phyloP scores from a whole-genome alignment of 306 rosid species.

The Cicer judaicum region DNA sequence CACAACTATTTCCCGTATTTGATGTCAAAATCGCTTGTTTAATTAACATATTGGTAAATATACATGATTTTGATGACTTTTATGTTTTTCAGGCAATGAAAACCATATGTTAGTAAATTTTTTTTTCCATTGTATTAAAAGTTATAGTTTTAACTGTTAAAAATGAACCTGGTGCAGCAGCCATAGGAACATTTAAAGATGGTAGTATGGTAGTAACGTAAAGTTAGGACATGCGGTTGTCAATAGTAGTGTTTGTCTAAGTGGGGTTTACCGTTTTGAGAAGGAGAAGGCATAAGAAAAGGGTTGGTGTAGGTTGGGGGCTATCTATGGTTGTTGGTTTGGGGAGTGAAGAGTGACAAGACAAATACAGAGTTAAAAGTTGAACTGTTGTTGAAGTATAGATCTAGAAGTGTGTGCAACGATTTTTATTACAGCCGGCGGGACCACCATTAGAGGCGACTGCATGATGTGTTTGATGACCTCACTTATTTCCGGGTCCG shows the following conservation, averaged over 20 bases:
- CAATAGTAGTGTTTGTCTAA: constrained; percentile 27
- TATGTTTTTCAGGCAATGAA: not conserved
- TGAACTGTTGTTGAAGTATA: constrained; percentile 23
- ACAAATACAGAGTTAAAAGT: constrained; percentile 21
- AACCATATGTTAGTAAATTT: not conserved
- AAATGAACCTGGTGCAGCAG: not conserved
- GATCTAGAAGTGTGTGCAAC: constrained; percentile 52
- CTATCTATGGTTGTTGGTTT: constrained; percentile 45
- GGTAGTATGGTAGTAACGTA: not conserved
- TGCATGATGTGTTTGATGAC: constrained; percentile 29
- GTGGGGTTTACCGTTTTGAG: constrained; percentile 41
- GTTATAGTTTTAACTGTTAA: not conserved
- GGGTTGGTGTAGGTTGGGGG: constrained; percentile 41
- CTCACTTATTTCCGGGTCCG: constrained; percentile 37
- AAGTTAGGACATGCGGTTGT: not conserved
- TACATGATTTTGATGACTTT: not conserved
- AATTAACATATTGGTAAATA: constrained; percentile 1
- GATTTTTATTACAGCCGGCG: constrained; percentile 45
- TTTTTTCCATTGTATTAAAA: not conserved
- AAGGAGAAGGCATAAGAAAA: constrained; percentile 42
- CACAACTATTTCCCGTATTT: constrained; percentile 12
- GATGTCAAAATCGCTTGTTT: constrained; percentile 43
- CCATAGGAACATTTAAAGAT: too few relatives aligned
- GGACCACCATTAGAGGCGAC: constrained; percentile 16
- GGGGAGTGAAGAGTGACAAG: constrained; percentile 9